Percentiles rank a stretch among this genome's conserved stretches.
These are phyloP conservation scores for Epicoccum sorghinum DNA, from an alignment of 2,329 filamentous ascomycete genomes.

Conservation along the genomic window DNA sequence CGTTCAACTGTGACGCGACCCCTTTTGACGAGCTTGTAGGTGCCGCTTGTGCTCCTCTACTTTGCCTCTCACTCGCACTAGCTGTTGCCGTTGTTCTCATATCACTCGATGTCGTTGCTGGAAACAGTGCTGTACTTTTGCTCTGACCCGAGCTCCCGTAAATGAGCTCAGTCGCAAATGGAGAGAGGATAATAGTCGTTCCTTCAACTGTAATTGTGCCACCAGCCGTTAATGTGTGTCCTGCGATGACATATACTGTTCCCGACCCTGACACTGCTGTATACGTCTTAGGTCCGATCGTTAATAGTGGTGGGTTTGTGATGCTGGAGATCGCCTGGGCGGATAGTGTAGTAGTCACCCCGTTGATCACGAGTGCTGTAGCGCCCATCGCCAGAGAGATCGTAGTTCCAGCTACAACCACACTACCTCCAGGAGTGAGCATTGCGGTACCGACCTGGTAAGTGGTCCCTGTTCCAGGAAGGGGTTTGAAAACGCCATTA, in stretches of 20 bases:
- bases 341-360: slow-evolving; percentile 21
- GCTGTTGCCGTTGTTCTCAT: slow-evolving; percentile 12
- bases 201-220: slow-evolving; percentile 48
- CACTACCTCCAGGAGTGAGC: slow-evolving; percentile 48
- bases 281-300: slow-evolving; percentile 37
- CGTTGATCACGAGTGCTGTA: slow-evolving; percentile 37
- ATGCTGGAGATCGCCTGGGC: slow-evolving; percentile 40
- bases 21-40: slow-evolving; percentile 2
- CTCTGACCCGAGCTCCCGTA: slow-evolving; percentile 46
- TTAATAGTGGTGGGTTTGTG: slow-evolving; percentile 48
- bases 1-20: background rate
- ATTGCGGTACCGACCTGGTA: slow-evolving; percentile 47
- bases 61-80: slow-evolving; percentile 24
- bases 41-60: slow-evolving; percentile 1
- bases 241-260: slow-evolving; percentile 52
- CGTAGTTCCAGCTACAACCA: slow-evolving; percentile 43
- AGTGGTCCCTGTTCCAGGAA: slow-evolving; percentile 39
- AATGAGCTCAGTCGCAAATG: slow-evolving; percentile 48
- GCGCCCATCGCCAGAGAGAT: slow-evolving; percentile 40
- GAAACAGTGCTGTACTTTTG: slow-evolving; percentile 46
- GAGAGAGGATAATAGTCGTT: slow-evolving; percentile 50
- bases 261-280: slow-evolving; percentile 53
- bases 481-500: slow-evolving; percentile 33
- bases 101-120: slow-evolving; percentile 42
- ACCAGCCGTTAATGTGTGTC: slow-evolving; percentile 47